Conservation (phyloP, 2,329 filamentous ascomycete species). For the Stromatinia cepivora region DNA sequence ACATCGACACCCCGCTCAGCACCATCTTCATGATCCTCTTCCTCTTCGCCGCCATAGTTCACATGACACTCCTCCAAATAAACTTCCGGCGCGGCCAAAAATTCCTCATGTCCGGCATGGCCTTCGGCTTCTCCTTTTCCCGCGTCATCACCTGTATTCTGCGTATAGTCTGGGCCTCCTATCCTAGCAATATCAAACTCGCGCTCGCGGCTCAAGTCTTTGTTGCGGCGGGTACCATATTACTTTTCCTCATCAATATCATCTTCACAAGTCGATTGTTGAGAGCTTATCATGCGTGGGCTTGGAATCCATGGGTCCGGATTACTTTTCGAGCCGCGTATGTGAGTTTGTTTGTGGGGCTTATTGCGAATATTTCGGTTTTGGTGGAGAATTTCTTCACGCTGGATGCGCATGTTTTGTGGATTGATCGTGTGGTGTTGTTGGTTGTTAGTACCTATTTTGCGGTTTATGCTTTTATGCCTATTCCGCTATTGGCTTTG, state of each 20-base stretch:
- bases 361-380: slow-evolving; percentile 56
- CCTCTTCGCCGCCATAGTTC: slow-evolving; percentile 50
- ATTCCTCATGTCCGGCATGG: slow-evolving; percentile 58
- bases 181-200: slow-evolving; percentile 4
- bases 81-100: slow-evolving; percentile 47
- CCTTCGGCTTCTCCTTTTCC: slow-evolving; percentile 60
- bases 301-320: slow-evolving; percentile 59
- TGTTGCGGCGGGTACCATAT: slow-evolving; percentile 50
- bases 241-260: slow-evolving; percentile 77
- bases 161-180: slow-evolving; percentile 49
- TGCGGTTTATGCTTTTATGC: slow-evolving; percentile 61
- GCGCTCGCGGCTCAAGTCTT: slow-evolving; percentile 15
- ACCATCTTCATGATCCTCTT: slow-evolving; percentile 63
- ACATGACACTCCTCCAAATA: slow-evolving; percentile 56
- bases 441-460: slow-evolving; percentile 52
- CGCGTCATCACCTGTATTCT: slow-evolving; percentile 49
- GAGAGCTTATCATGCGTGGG: slow-evolving; percentile 65
- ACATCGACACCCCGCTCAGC: slow-evolving; percentile 64
- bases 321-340: slow-evolving; percentile 49
- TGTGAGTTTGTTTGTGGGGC: slow-evolving; percentile 62
- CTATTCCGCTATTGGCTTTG: slow-evolving; percentile 48
- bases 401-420: slow-evolving; percentile 60
- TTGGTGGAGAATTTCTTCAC: slow-evolving; percentile 16
- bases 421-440: slow-evolving; percentile 49
- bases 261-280: slow-evolving; percentile 74